phyloP scores from a whole-genome alignment of 2,329 filamentous ascomycete genomes.

The Colletotrichum scovillei region DNA sequence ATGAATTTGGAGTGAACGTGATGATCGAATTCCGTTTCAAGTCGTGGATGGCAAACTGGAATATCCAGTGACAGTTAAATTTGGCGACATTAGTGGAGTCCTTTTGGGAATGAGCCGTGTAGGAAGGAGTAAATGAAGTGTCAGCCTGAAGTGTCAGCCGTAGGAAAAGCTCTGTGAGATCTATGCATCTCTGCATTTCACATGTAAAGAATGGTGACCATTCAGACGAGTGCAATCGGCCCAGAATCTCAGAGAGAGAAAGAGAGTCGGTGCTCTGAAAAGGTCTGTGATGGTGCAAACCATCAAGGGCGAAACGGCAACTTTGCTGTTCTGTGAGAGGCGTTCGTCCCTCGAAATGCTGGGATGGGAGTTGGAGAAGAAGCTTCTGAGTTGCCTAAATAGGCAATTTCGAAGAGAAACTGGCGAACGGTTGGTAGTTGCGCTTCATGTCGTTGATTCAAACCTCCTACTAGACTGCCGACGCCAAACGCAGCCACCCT shows the following conservation, averaged over 20 bases:
- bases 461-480: conserved; percentile 1
- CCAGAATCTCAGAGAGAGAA: background rate
- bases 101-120: background rate
- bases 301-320: background rate
- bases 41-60: background rate
- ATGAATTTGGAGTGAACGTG: background rate
- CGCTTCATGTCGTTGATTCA: conserved; percentile 18
- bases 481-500: conserved; percentile 16
- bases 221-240: background rate
- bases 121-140: background rate
- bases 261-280: background rate
- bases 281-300: conserved; percentile 16
- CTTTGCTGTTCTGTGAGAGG: background rate
- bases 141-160: background rate
- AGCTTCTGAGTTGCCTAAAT: conserved; percentile 1
- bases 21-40: background rate
- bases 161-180: background rate
- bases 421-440: conserved; percentile 33
- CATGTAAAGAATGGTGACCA: background rate
- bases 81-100: background rate
- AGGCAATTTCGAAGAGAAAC: conserved; percentile 19
- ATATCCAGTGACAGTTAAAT: background rate
- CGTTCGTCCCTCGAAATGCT: conserved; percentile 4
- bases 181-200: background rate
- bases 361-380: background rate